Percentiles rank a stretch among this genome's conserved stretches.
These are phyloP conservation scores for Garcia nutans DNA, from an alignment of 345 rosid genomes.

Conservation along the genomic window DNA sequence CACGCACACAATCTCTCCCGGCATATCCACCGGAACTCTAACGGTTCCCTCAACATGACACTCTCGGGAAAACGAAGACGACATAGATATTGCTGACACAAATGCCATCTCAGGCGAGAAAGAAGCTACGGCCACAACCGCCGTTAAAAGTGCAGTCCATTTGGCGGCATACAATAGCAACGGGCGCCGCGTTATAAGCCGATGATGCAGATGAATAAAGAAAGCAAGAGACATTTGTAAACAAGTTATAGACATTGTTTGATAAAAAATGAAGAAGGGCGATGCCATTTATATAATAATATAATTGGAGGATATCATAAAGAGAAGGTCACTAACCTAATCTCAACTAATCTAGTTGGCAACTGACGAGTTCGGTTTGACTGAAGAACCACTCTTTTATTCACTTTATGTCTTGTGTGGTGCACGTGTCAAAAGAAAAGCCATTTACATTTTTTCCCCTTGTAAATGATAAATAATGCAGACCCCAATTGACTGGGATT, in stretches of 20 bases:
- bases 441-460: too few species aligned
- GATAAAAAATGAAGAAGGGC: not conserved
- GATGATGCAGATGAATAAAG: slow-evolving; percentile 35
- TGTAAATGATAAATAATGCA: too few species aligned
- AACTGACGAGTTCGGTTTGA: not conserved
- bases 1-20: slow-evolving; percentile 60
- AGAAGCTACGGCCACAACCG: slow-evolving; percentile 66
- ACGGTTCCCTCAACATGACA: slow-evolving; percentile 46
- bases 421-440: slow-evolving; percentile 4
- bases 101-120: slow-evolving; percentile 78
- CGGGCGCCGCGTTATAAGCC: slow-evolving; percentile 52
- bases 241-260: not conserved
- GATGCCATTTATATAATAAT: not conserved
- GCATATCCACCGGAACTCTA: slow-evolving; percentile 63
- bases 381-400: not conserved
- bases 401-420: not conserved
- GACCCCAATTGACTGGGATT: too few species aligned
- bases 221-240: slow-evolving; percentile 22
- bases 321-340: slow-evolving; percentile 11
- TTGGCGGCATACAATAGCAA: slow-evolving; percentile 60
- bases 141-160: slow-evolving; percentile 69
- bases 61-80: slow-evolving; percentile 47
- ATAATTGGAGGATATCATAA: not conserved
- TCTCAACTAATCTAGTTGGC: slow-evolving; percentile 16
- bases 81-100: slow-evolving; percentile 56